Base-by-base conservation (phyloP, 2,329 filamentous ascomycete species). In the Fusarium sp. region DNA sequence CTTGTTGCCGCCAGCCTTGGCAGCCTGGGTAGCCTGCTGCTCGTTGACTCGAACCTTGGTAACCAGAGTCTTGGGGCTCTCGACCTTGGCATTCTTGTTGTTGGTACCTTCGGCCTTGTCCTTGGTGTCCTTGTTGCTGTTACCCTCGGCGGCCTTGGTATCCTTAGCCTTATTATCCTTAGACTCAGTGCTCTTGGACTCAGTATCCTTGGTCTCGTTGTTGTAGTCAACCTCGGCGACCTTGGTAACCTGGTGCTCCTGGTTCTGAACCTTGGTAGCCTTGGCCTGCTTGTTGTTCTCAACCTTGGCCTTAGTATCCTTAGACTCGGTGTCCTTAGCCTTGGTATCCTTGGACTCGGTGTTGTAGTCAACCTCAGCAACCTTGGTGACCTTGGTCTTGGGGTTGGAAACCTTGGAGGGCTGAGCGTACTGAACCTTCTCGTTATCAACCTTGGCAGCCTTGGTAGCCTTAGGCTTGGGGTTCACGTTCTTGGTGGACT, bases 1-100 rank as follows among this genome's bases (percentile, higher is more conserved):
- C 20, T 28, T 28, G 24, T 52, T 52, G 4, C 49, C 37, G 2
- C 33, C 49, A 7, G 19, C 49, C 28, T 30, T 30, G 4, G 22
- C 33, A 4, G 20, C 56, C 33, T 59, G 52, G 22, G 56, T 57
- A 6, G 28, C 56, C 17, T 59, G 41, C 1, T n/a, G 17, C 20
- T 30, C 14, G 10, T 30, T 44, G 9, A 30, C 28, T 30, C 54
- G 54, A 15, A 60, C 22, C 37, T 60, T 59, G 9, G 53, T 60
- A 7, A 28, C 32, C 1, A 60, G 30, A 11, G 56, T 59, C 30
- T 60, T 44, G 54, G 44, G 56, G 19, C 17, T 59, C 1, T 20
- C 14, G 20, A 15, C 17, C 37, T 43, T 59, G 43, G 41, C 4
- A 2, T 33, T 7, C 14, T 48, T 57, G 52, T 28, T 20, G 17